Evolutionary conservation across 345 rosid genomes (phyloP).

Genomic region (Conringia planisiliqua): DNA sequence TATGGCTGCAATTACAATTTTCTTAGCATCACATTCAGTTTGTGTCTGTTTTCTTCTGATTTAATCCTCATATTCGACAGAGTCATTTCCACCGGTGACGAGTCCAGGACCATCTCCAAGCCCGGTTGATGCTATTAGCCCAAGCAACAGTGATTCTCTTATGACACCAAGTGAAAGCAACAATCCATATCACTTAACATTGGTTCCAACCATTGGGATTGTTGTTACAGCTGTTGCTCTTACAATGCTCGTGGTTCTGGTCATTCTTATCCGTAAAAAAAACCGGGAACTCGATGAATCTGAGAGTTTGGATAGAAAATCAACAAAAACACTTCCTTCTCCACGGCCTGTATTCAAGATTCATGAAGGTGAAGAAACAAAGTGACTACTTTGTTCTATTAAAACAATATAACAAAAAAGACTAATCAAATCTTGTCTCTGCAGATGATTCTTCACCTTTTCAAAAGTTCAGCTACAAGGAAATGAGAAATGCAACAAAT

Average conservation of each 20-base stretch:
- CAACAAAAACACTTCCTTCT: conserved; percentile 50
- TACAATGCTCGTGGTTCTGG: conserved; percentile 53
- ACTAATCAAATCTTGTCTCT: conserved; percentile 1
- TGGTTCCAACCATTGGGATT: conserved; percentile 66
- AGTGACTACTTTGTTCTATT: neutral
- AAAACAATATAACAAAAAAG: neutral
- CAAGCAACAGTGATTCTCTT: conserved; percentile 45
- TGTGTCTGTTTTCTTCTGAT: neutral
- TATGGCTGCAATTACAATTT: neutral
- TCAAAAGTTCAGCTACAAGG: conserved; percentile 72
- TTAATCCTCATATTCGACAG: conserved; percentile 33
- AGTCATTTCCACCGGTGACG: conserved; percentile 42
- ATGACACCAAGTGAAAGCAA: conserved; percentile 40
- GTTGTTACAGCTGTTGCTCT: conserved; percentile 62
- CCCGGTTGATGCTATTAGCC: conserved; percentile 53
- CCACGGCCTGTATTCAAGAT: conserved; percentile 52
- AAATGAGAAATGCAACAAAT: conserved; percentile 69
- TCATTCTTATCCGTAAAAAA: conserved; percentile 67
- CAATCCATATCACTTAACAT: conserved; percentile 58
- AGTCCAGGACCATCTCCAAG: conserved; percentile 58
- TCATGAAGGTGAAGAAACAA: conserved; percentile 53
- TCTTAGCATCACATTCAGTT: neutral
- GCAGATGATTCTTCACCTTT: conserved; percentile 71
- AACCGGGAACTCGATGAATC: conserved; percentile 59
- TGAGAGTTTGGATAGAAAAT: conserved; percentile 44